A percentile compares a stretch with the other conserved stretches of the same genome.
Conservation (phyloP, 345 rosid species). For the Corchorus olitorius region DNA sequence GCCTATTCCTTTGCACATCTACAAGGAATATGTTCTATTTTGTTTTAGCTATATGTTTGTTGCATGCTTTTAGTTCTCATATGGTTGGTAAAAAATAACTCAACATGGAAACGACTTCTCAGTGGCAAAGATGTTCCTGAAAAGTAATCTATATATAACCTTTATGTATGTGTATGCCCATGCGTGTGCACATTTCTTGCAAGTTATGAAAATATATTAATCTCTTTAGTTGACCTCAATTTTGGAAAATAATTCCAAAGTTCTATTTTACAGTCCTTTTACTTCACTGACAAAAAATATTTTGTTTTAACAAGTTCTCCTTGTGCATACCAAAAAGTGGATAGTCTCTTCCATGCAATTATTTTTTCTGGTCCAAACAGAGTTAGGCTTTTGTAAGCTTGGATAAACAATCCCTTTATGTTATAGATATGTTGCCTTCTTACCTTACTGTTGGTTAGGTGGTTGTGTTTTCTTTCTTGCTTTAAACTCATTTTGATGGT, state of each 20-base stretch:
- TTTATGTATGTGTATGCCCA: not conserved
- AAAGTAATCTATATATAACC: not conserved
- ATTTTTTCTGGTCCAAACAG: not conserved
- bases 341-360: not conserved
- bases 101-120: not conserved
- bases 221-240: not conserved
- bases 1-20: not conserved
- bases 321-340: not conserved
- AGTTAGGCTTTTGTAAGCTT: not conserved
- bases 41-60: not conserved
- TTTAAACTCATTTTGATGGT: not conserved
- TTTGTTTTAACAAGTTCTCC: not conserved
- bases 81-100: not conserved
- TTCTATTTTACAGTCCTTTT: not conserved
- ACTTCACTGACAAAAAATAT: not conserved
- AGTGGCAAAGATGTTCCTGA: not conserved
- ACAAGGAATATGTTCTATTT: not conserved
- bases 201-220: not conserved
- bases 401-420: not conserved
- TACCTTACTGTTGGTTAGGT: not conserved
- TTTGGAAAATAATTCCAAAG: not conserved
- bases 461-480: not conserved
- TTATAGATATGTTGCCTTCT: not conserved
- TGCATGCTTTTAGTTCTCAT: not conserved
- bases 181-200: not conserved